phyloP scores from a whole-genome alignment of 805 yeast genomes.

The Candida adriatica region DNA sequence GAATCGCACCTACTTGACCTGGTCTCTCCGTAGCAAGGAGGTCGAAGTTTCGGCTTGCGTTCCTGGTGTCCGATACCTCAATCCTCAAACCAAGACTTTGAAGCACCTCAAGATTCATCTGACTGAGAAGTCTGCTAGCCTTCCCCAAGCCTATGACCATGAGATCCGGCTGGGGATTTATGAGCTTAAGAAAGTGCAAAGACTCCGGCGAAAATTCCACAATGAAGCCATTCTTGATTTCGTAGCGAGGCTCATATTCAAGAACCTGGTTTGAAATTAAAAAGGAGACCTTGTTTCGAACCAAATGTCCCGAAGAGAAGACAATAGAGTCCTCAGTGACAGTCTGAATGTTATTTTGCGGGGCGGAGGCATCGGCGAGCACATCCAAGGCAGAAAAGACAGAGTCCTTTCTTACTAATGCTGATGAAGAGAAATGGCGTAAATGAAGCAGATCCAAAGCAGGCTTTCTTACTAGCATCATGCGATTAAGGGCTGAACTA shows the following conservation, averaged over 20 bases:
- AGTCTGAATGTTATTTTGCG: constrained; percentile 44
- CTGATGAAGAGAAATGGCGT: constrained; percentile 4
- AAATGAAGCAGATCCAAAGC: too few relatives aligned
- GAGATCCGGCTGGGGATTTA: constrained; percentile 75
- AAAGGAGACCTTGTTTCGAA: constrained; percentile 41
- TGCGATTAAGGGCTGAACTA: too few relatives aligned
- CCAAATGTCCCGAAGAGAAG: constrained; percentile 42
- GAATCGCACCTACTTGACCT: constrained; percentile 60
- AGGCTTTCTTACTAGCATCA: too few relatives aligned
- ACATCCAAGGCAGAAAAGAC: constrained; percentile 37
- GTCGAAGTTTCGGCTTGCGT: constrained; percentile 67
- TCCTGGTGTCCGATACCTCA: constrained; percentile 59
- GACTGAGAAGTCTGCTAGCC: constrained; percentile 54
- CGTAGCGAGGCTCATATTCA: constrained; percentile 42
- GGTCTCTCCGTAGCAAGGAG: constrained; percentile 77
- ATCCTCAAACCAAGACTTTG: constrained; percentile 58
- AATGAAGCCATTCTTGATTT: constrained; percentile 37
- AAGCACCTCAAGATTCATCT: constrained; percentile 42
- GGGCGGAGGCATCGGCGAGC: constrained; percentile 34
- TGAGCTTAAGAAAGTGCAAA: constrained; percentile 41
- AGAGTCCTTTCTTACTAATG: constrained; percentile 7
- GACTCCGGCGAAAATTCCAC: constrained; percentile 43
- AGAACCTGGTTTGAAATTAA: constrained; percentile 53
- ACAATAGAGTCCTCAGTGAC: constrained; percentile 51
- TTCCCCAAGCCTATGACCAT: constrained; percentile 66